Percentiles rank a stretch among this genome's conserved stretches.
Evolutionary conservation across 164 flowering plant species (phyloP).

Genomic region (Kalanchoe fedtschenkoi): DNA sequence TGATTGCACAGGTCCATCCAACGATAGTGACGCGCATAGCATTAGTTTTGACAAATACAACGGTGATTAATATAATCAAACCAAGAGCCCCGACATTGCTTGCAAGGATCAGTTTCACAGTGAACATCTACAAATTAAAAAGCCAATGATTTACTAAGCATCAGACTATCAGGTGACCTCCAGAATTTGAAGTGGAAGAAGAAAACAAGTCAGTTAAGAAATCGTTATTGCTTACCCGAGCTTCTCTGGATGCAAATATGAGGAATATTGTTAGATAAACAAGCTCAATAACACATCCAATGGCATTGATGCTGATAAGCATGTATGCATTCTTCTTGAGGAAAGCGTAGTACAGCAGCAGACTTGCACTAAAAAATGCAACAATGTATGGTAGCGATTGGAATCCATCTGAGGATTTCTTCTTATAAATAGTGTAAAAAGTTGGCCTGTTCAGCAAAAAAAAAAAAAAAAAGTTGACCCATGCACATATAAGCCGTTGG

Average conservation of each 20-base stretch:
- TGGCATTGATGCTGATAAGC: slow-evolving; percentile 19
- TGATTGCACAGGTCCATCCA: slow-evolving; percentile 22
- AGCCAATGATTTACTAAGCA: not conserved
- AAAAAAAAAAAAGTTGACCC: not conserved
- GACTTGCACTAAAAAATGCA: slow-evolving; percentile 21
- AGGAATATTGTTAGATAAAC: slow-evolving; percentile 15
- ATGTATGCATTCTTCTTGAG: slow-evolving; percentile 17
- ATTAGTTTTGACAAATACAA: slow-evolving; percentile 5
- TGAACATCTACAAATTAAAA: slow-evolving; percentile 18
- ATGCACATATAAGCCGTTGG: not conserved
- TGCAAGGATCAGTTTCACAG: slow-evolving; percentile 12
- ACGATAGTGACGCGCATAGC: slow-evolving; percentile 10
- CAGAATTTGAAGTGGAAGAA: not conserved
- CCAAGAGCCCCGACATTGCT: slow-evolving; percentile 14
- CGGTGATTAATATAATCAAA: slow-evolving; percentile 9
- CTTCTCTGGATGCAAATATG: slow-evolving; percentile 13
- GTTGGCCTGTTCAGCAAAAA: slow-evolving; percentile 21
- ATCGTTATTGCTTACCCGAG: slow-evolving; percentile 9
- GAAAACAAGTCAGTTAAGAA: too few species aligned
- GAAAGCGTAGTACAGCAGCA: slow-evolving; percentile 17
- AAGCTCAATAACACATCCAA: slow-evolving; percentile 19
- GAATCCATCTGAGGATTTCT: slow-evolving; percentile 25
- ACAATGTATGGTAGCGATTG: slow-evolving; percentile 27
- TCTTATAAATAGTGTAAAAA: slow-evolving; percentile 19
- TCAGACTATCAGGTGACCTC: too few species aligned